phyloP scores from a whole-genome alignment of 129 eudicot genomes.

The Escallonia herrerae region DNA sequence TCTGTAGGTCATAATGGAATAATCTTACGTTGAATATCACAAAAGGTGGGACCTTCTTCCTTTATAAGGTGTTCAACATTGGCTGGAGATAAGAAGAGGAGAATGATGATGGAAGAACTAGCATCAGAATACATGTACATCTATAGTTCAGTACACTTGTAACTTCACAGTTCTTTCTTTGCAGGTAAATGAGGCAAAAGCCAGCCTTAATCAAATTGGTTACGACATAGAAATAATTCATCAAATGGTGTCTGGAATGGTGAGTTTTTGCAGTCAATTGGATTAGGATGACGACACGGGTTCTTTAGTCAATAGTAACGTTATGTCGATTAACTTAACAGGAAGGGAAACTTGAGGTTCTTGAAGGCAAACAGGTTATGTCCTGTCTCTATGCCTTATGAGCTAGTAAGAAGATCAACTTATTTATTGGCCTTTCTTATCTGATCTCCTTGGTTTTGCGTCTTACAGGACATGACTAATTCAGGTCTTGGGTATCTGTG shows the following conservation, averaged over 20 bases:
- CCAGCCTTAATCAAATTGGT: constrained; percentile 75
- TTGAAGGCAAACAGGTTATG: constrained; percentile 81
- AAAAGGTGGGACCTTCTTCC: no score
- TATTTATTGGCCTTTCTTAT: not conserved
- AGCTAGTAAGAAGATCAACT: not conserved
- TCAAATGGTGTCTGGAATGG: constrained; percentile 75
- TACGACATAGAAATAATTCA: constrained; percentile 64
- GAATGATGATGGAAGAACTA: not conserved
- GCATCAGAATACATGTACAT: not conserved
- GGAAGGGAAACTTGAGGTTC: constrained; percentile 91
- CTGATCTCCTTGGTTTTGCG: not conserved
- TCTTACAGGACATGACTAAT: constrained; percentile 67
- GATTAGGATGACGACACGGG: constrained; percentile 1
- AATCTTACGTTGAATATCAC: no score
- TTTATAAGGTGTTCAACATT: no score
- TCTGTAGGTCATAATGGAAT: no score
- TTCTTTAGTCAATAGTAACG: constrained; percentile 7
- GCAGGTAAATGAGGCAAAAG: constrained; percentile 71
- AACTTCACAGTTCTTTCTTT: not conserved
- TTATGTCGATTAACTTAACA: constrained; percentile 21
- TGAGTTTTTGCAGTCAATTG: constrained; percentile 23
- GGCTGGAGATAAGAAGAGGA: not conserved
- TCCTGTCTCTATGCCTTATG: not conserved
- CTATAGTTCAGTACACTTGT: not conserved
- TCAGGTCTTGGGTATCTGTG: constrained; percentile 73